Percentiles rank a stretch among this genome's conserved stretches.
Conservation (phyloP, 2,329 filamentous ascomycete genomes). For the Akanthomyces muscarius region DNA sequence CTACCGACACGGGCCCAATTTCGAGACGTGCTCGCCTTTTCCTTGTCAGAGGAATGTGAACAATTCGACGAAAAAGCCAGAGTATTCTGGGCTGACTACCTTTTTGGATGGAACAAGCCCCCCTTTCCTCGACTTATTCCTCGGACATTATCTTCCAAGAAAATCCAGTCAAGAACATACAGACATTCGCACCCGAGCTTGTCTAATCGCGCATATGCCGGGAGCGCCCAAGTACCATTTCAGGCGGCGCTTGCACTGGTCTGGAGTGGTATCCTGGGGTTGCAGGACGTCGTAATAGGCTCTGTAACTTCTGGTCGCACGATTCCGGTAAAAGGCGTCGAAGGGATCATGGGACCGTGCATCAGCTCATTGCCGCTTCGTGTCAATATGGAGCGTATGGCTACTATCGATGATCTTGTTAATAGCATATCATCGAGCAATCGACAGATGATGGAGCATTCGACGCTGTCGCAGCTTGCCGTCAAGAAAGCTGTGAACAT, state of each 20-base stretch:
- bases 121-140: constrained; percentile 48
- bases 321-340: constrained; percentile 64
- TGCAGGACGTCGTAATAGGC: constrained; percentile 66
- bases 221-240: constrained; percentile 66
- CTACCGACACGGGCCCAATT: constrained; percentile 53
- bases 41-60: constrained; percentile 29
- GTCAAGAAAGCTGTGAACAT: constrained; percentile 61
- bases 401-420: constrained; percentile 57
- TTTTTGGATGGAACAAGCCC: constrained; percentile 53
- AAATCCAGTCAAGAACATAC: not conserved
- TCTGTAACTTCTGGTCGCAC: constrained; percentile 79
- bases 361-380: constrained; percentile 71
- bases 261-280: constrained; percentile 60
- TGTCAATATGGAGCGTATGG: constrained; percentile 50
- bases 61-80: constrained; percentile 39
- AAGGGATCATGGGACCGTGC: constrained; percentile 74
- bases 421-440: constrained; percentile 61
- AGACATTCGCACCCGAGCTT: not conserved
- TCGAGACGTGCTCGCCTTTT: constrained; percentile 50
- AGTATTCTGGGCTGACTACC: constrained; percentile 66
- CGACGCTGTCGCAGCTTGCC: constrained; percentile 59
- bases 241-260: constrained; percentile 68
- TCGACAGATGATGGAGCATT: constrained; percentile 60
- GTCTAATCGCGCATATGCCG: not conserved
- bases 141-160: not conserved